phyloP scores from a whole-genome alignment of 257 asterid genomes.

The Salvia rosmarinus region DNA sequence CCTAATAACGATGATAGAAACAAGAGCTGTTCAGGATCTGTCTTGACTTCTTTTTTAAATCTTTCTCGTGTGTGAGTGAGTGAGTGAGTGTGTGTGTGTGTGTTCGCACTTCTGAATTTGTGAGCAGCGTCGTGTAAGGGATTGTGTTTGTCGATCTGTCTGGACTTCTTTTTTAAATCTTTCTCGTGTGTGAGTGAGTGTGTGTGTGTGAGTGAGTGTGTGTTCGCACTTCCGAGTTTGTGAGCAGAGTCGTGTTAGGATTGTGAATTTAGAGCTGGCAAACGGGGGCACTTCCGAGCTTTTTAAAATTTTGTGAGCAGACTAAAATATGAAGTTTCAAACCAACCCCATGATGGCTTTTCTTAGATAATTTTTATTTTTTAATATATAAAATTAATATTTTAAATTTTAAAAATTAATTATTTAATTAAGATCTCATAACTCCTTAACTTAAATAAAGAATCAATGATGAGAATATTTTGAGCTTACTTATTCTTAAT shows the following conservation, averaged over 20 bases:
- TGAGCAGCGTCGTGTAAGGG: slow-evolving; percentile 23
- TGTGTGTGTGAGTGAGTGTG: slow-evolving; percentile 13
- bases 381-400: too few species aligned
- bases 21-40: slow-evolving; percentile 33
- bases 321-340: too few species aligned
- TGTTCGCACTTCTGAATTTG: background rate
- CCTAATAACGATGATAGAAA: slow-evolving; percentile 3
- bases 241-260: slow-evolving; percentile 22
- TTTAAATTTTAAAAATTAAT: too few species aligned
- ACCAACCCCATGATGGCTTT: too few species aligned
- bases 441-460: too few species aligned
- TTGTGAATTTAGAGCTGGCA: too few species aligned
- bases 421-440: too few species aligned
- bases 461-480: too few species aligned
- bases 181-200: background rate
- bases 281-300: too few species aligned
- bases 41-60: slow-evolving; percentile 14
- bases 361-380: too few species aligned
- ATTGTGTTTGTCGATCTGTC: slow-evolving; percentile 25
- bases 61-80: background rate
- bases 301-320: too few species aligned
- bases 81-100: slow-evolving; percentile 16
- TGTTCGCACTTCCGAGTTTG: background rate
- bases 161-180: slow-evolving; percentile 13
- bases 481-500: too few species aligned